Base-by-base conservation (phyloP, 2,329 filamentous ascomycete genomes). In the Fusarium pseudoanthophilum region DNA sequence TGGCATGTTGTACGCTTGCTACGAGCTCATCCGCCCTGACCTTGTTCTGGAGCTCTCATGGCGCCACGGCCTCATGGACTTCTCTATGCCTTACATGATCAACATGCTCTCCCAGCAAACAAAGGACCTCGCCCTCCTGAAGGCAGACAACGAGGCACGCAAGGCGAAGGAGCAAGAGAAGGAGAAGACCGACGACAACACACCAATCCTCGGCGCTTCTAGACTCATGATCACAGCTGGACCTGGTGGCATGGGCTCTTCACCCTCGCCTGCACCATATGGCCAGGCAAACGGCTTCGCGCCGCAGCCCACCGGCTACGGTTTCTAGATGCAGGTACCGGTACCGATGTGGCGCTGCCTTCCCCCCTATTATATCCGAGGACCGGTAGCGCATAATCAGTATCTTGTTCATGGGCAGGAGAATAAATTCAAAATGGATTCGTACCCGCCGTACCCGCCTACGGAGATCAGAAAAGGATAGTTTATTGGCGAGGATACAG, bases 71-170 rank as follows among this genome's bases (percentile, higher is more conserved):
- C 92, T 99, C 43, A 91, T 92, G 78, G 96, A 99, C 86, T 99
- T 97, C 85, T 97, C 95, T 53, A 99, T 99, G 97, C 96, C 96
- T 24, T 99, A 97, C 88, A 97, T 99, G 94, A 98, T 99, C 89
- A 99, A 98, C 86, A 93, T 97, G 86, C 88, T 99, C 73, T 91
- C 92, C 77, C 95, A 97, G 83, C 95, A 98, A 85, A 95, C 94
- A 43, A 91, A 92, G 75, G 92, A 97, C 64, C 92, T 99, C 76
- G 90, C 95, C 67, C 82, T 87, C 67, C 89, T 99, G 70, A 97
- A 97, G 88, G 93, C 94, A 71, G 97, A 99, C 84, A 99, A 98
- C 80, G 97, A 99, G 83, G 93, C 95, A 80, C 92, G 95, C 79
- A 98, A 97, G 84, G 87, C 87, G 40, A 91, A 91, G 73, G 93